Evolutionary conservation across 1,284 basidiomycete species (phyloP).

Genomic region (Moniliophthora roreri): DNA sequence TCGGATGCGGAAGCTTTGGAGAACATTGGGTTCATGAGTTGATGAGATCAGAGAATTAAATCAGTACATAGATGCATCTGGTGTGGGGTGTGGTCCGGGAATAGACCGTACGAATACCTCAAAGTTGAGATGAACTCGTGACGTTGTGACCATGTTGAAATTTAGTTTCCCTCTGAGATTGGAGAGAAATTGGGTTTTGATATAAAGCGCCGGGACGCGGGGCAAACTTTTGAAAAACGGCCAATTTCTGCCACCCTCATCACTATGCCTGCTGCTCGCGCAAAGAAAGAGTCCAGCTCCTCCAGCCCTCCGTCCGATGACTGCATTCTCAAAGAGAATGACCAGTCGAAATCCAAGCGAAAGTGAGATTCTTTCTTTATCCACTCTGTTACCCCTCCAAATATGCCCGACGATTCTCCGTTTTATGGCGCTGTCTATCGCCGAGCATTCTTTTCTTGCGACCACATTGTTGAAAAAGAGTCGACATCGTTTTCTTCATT

Average conservation of each 20-base stretch:
- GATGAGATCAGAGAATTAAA: conserved; percentile 3
- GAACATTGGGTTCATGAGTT: too few relatives aligned
- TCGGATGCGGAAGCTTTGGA: background rate
- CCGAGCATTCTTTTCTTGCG: conserved; percentile 4
- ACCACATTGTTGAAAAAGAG: too few relatives aligned
- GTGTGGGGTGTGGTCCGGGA: conserved; percentile 8
- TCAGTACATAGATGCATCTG: background rate
- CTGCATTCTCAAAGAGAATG: conserved; percentile 45
- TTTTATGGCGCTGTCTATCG: conserved; percentile 24
- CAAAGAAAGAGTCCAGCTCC: conserved; percentile 63
- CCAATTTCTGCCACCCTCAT: conserved; percentile 14
- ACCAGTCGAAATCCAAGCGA: conserved; percentile 65
- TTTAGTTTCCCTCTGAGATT: too few relatives aligned
- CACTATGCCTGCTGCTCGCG: conserved; percentile 63
- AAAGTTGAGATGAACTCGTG: background rate
- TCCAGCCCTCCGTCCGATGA: conserved; percentile 66
- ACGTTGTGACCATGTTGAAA: too few relatives aligned
- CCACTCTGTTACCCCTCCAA: too few relatives aligned
- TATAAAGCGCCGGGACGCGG: background rate
- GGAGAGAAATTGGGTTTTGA: background rate
- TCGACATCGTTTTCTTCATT: too few relatives aligned
- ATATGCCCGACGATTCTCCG: conserved; percentile 48
- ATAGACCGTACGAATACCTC: conserved; percentile 7
- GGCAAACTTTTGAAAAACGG: background rate
- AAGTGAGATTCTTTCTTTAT: conserved; percentile 46